Evolutionary conservation across 108 stramenopile species (phyloP).

Genomic region (Ochromonas danica): DNA sequence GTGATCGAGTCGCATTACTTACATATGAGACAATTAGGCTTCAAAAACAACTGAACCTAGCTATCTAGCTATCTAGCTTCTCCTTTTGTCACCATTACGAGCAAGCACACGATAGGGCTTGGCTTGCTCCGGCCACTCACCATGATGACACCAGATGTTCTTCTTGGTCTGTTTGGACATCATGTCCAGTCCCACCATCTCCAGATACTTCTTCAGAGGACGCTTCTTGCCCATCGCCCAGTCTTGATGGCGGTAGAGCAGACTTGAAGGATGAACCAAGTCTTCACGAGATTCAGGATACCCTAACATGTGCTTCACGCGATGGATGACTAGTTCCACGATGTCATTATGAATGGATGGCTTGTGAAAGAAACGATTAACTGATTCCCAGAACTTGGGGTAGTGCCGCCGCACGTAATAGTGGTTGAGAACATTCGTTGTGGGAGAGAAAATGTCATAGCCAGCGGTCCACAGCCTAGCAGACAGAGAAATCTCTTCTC

Average conservation of each 20-base stretch:
- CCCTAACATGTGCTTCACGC: slow-evolving; percentile 52
- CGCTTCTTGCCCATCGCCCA: slow-evolving; percentile 41
- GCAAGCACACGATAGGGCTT: neutral
- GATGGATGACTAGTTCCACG: slow-evolving; percentile 39
- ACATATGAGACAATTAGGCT: too few species aligned
- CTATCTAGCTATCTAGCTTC: neutral
- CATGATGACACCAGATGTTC: slow-evolving; percentile 47
- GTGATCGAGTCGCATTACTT: too few species aligned
- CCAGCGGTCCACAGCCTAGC: slow-evolving; percentile 22
- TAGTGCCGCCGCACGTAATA: slow-evolving; percentile 82
- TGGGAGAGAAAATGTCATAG: slow-evolving; percentile 86
- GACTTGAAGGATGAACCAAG: neutral
- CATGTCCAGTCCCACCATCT: slow-evolving; percentile 48
- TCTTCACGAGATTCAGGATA: slow-evolving; percentile 42
- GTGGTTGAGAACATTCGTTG: slow-evolving; percentile 75
- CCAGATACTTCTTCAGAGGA: slow-evolving; percentile 47
- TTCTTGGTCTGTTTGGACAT: slow-evolving; percentile 30
- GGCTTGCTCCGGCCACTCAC: slow-evolving; percentile 34
- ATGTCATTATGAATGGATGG: slow-evolving; percentile 50
- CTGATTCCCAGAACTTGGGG: slow-evolving; percentile 92
- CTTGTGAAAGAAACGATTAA: slow-evolving; percentile 54
- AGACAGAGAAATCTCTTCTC: slow-evolving; percentile 82
- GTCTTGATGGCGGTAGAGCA: neutral
- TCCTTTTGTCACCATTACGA: neutral
- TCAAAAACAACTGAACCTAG: too few species aligned